Evolutionary conservation across 75 land plant species (phyloP), one percentile per base, ranked within the genome.

Genomic region (Sequoiadendron giganteum): DNA sequence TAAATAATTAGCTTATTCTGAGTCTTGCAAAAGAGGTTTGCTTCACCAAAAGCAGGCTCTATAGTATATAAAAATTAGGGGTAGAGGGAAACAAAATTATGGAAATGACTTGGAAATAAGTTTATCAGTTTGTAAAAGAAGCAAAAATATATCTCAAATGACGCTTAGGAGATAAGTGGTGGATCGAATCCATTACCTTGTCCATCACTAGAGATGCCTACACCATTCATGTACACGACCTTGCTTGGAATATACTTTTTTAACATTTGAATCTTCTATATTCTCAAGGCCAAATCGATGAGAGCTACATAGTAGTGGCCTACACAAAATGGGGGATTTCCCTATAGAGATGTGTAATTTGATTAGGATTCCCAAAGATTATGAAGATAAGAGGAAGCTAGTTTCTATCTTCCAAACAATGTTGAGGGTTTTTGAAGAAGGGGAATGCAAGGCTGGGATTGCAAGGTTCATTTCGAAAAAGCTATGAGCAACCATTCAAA

Each of bases 201-300:
- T 84, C 90, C 34, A 40, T 43, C 42, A 73, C 52, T 30, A 86
- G 90, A 2, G 89, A 89, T 10, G 90, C 85, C 21, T 61, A 88
- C n/a, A 80, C 90, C 30, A 79, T 90, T 76, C 89, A 90, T 73
- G 70, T 90, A 47, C 89, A 88, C 3, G 86, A 90, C 56, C 89
- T 90, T 72, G 86, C 88, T 18, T 90, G 89, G 90, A 83, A 47
- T 55, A 65, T 90, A 15, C 52, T 82, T 3, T 84, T 73, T 9
- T 65, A 87, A 39, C 89, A 90, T 14, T 28, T 85, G 47, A 83
- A 85, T 32, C n/a, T n/a, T n/a, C n/a, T n/a, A n/a, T n/a, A n/a
- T n/a, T n/a, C n/a, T n/a, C n/a, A n/a, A n/a, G n/a, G 30, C 30
- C 72, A 68, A 68, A 68, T 6, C 5, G n/a, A 68, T 7, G 47